These are phyloP conservation scores for Tuber microsphaerosporum DNA, from an alignment of 495 filamentous ascomycete genomes.

Conservation along the genomic window DNA sequence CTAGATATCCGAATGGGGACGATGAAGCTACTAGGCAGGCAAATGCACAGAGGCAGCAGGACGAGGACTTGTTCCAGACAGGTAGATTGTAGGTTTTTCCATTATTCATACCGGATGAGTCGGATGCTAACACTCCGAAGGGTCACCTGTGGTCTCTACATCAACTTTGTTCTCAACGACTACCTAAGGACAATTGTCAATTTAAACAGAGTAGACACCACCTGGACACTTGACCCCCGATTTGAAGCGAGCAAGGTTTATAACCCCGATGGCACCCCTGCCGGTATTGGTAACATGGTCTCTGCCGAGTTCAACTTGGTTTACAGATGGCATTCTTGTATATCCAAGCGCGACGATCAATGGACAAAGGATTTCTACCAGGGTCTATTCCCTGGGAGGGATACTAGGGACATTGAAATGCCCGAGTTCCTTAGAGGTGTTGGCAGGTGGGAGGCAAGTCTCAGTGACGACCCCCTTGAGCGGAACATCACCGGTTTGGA, in stretches of 20 bases:
- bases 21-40: slow-evolving; percentile 49
- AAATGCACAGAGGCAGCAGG: slow-evolving; percentile 61
- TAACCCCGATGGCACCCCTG: slow-evolving; percentile 52
- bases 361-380: slow-evolving; percentile 65
- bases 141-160: slow-evolving; percentile 73
- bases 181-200: slow-evolving; percentile 82
- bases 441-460: slow-evolving; percentile 51
- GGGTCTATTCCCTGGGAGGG: slow-evolving; percentile 57
- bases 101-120: background rate
- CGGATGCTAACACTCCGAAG: slow-evolving; percentile 33
- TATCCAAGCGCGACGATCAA: slow-evolving; percentile 63
- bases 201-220: slow-evolving; percentile 65
- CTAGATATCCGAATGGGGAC: slow-evolving; percentile 36
- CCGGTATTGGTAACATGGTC: slow-evolving; percentile 67
- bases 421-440: slow-evolving; percentile 56
- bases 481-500: slow-evolving; percentile 60
- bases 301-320: slow-evolving; percentile 71
- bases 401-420: slow-evolving; percentile 49
- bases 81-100: slow-evolving; percentile 51
- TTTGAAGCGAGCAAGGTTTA: slow-evolving; percentile 51
- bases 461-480: slow-evolving; percentile 57
- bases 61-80: slow-evolving; percentile 80
- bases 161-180: slow-evolving; percentile 75
- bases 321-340: slow-evolving; percentile 74
- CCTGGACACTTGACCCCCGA: slow-evolving; percentile 74